A percentile compares a stretch with the other conserved stretches of the same genome.
Conservation (phyloP, 2,329 filamentous ascomycete species). For the Dothistroma septosporum region DNA sequence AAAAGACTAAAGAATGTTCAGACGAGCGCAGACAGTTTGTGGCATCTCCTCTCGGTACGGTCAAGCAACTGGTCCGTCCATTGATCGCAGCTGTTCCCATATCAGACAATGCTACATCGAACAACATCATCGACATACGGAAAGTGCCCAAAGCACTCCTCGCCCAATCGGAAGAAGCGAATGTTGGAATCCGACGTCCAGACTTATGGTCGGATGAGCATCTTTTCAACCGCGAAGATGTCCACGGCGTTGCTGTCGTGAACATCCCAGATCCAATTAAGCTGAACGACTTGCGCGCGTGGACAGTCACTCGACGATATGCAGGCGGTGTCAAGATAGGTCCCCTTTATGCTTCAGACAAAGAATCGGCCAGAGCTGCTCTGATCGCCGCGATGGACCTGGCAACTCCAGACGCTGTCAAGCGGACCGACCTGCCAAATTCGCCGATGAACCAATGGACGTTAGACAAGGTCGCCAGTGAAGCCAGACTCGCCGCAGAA, state of each 20-base stretch:
- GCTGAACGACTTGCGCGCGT: constrained; percentile 26
- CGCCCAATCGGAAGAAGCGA: constrained; percentile 28
- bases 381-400: constrained; percentile 29
- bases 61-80: constrained; percentile 31
- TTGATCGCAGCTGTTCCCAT: constrained; percentile 10
- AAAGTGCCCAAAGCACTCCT: constrained; percentile 25
- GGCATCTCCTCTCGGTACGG: constrained; percentile 22
- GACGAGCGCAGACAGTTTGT: constrained; percentile 35
- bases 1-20: not conserved
- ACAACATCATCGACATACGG: constrained; percentile 24
- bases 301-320: constrained; percentile 33
- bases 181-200: constrained; percentile 34
- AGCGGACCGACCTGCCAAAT: constrained; percentile 9
- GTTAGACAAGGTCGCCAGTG: constrained; percentile 14
- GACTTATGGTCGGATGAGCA: constrained; percentile 32
- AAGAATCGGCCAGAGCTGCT: constrained; percentile 26
- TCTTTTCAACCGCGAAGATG: constrained; percentile 29
- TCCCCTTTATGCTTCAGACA: constrained; percentile 35
- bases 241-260: constrained; percentile 30
- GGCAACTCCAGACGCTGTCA: constrained; percentile 16
- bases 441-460: constrained; percentile 12
- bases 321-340: constrained; percentile 35
- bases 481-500: constrained; percentile 32
- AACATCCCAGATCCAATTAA: constrained; percentile 6
- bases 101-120: not conserved